Base-by-base conservation (phyloP, 75 land plant species). In the Selaginella tamariscina region DNA sequence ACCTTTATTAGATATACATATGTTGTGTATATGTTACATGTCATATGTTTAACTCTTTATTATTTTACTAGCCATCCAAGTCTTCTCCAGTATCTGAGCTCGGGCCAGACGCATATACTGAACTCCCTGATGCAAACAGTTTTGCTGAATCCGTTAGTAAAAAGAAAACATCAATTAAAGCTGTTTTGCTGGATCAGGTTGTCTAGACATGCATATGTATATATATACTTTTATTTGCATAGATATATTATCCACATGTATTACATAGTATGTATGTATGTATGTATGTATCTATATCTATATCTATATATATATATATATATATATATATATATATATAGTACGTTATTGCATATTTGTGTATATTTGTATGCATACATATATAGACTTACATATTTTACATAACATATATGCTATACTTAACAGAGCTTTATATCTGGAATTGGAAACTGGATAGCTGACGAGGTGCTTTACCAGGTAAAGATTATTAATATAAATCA, bases 401-500 rank as follows among this genome's bases (percentile, higher is more conserved):
- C 28, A 1, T 65, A 8, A 27, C 18, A 24, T 29, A 29, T 2
- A 2, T 65, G 66, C 15, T 65, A 15, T 13, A 27, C 20, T 65
- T 65, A 39, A 32, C 85, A 94, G 98, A 81, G 77, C 64, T 94
- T 65, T 60, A 74, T 94, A 60, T 75, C 96, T 30, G 96, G 98
- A 5, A 94, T 94, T 80, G 98, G 98, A 5, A 90, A 94, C 55
- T 94, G 98, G 98, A 70, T 94, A 69, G 98, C 96, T 63, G 98
- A 94, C 83, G 98, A 94, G 79, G 98, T 94, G 67, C 91, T 94
- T 22, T 94, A 87, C 73, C 98, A 94, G 78, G 98, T 94, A 67
- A 32, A 21, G 55, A 27, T 30, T 29, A n/a, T 32, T 27, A 1
- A 15, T 30, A 27, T 24, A 30, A 31, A 2, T 2, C 5, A 29